phyloP scores from a whole-genome alignment of 345 rosid species.

The Turnera subulata region DNA sequence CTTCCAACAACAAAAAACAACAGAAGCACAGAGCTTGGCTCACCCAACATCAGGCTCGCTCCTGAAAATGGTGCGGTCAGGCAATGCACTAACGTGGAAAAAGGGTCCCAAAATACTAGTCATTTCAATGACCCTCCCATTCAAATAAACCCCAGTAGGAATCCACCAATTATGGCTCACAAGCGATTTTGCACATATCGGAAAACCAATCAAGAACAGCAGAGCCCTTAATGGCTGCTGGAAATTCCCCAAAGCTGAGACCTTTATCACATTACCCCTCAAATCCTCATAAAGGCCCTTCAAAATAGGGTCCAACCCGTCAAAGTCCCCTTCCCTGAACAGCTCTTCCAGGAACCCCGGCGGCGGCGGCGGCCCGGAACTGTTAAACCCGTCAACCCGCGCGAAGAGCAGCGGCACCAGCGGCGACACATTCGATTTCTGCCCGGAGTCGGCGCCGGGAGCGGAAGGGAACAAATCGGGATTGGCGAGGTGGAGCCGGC shows the following conservation, averaged over 20 bases:
- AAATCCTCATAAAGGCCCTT: constrained; percentile 84
- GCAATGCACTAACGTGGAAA: constrained; percentile 91
- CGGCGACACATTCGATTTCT: constrained; percentile 45
- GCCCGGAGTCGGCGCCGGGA: constrained; percentile 1
- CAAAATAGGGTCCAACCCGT: constrained; percentile 69
- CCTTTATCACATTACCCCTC: constrained; percentile 72
- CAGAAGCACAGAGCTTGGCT: constrained; percentile 22
- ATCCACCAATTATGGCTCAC: constrained; percentile 94
- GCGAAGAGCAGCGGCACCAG: constrained; percentile 65
- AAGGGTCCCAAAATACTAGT: constrained; percentile 96
- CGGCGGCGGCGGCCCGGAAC: constrained; percentile 30
- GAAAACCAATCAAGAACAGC: constrained; percentile 62
- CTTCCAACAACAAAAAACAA: not conserved
- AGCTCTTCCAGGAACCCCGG: constrained; percentile 84
- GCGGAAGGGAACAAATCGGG: constrained; percentile 54
- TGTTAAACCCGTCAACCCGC: constrained; percentile 49
- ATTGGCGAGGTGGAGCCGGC: constrained; percentile 68
- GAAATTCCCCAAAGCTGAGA: constrained; percentile 80
- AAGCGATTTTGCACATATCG: constrained; percentile 70
- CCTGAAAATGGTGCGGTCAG: constrained; percentile 75
- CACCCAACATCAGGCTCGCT: constrained; percentile 97
- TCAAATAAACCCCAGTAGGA: constrained; percentile 76
- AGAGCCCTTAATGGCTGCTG: constrained; percentile 87
- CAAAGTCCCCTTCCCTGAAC: constrained; percentile 72
- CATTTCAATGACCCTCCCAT: constrained; percentile 92